Percentiles rank a stretch among this genome's conserved stretches.
phyloP scores from a whole-genome alignment of 805 yeast genomes.

The Kluyveromyces dobzhanskii region DNA sequence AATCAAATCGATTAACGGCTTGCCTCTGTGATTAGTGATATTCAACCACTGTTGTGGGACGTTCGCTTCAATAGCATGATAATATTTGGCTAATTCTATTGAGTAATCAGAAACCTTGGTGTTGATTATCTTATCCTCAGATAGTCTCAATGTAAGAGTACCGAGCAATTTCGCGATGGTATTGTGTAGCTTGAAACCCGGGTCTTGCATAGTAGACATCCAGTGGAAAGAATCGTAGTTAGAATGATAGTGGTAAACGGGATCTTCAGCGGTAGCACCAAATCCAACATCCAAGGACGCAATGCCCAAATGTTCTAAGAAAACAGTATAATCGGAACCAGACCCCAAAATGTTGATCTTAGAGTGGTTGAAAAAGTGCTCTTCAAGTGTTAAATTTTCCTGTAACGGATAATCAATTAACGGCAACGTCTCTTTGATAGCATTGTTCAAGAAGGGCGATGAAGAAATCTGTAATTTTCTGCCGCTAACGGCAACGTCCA shows the following conservation, averaged over 20 bases:
- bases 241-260: conserved; percentile 71
- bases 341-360: conserved; percentile 48
- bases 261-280: conserved; percentile 34
- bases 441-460: conserved; percentile 49
- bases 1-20: conserved; percentile 23
- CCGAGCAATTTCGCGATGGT: conserved; percentile 48
- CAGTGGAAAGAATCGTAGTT: conserved; percentile 65
- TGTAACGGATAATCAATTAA: conserved; percentile 39
- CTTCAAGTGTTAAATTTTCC: conserved; percentile 23
- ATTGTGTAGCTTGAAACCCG: conserved; percentile 52
- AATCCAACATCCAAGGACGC: conserved; percentile 58
- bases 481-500: conserved; percentile 61
- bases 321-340: conserved; percentile 63
- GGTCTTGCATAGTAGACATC: conserved; percentile 59
- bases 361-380: conserved; percentile 27
- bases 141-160: conserved; percentile 37
- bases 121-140: conserved; percentile 39
- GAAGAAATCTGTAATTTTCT: conserved; percentile 38
- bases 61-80: conserved; percentile 28
- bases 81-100: conserved; percentile 29
- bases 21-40: conserved; percentile 8
- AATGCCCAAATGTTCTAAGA: conserved; percentile 51
- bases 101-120: conserved; percentile 34
- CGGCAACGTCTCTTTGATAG: conserved; percentile 39
- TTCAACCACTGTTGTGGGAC: conserved; percentile 35